Evolutionary conservation across 139 green algal species (phyloP), one percentile per base, ranked within the genome.

Genomic region (Closterium sp.): DNA sequence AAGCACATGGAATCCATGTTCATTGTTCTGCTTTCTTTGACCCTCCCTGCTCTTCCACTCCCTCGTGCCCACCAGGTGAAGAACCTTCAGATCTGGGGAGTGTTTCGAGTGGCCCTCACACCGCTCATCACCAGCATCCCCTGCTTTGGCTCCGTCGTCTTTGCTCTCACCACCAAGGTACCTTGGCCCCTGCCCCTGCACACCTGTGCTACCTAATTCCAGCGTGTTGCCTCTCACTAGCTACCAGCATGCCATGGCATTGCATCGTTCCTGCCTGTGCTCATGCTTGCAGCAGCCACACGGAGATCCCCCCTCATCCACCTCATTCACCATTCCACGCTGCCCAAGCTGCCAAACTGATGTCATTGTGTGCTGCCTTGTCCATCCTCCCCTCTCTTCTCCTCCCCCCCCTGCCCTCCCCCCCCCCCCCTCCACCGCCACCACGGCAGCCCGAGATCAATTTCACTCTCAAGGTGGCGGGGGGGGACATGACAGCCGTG

Each of bases 381-480:
- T 30, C 25, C 25, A 7, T 30, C 69, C 69, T 30, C 69, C 69
- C 69, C 6, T 55, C 6, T 6, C 6, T 6, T 55, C 6, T 55
- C 36, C 36, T 6, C 36, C 36, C 19, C 38, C 38, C 4, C 4
- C 5, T 32, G 19, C 81, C 25, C 81, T 86, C 28, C 30, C 81
- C 85, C 16, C 32, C 85, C 5, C 4, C 1, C 5, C 1, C 16
- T 28, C 16, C 33, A 33, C 7, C 16, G 12, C 43, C 21, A 12
- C 9, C 43, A 69, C 55, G 21, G 1, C 84, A 94, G 91, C 91
- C 91, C 21, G 9, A 33, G 3, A 6, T 94, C 16, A 88, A 94
- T 36, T 94, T 95, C 21, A 89, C 25, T 16, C n/a, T 95, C 0
- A 95, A 94, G 28, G 84, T 94, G 25, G 85, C 88, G 10, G 92